Evolutionary conservation across 2,329 filamentous ascomycete genomes (phyloP), one percentile per base, ranked within the genome.

Genomic region (Colletotrichum tanaceti): DNA sequence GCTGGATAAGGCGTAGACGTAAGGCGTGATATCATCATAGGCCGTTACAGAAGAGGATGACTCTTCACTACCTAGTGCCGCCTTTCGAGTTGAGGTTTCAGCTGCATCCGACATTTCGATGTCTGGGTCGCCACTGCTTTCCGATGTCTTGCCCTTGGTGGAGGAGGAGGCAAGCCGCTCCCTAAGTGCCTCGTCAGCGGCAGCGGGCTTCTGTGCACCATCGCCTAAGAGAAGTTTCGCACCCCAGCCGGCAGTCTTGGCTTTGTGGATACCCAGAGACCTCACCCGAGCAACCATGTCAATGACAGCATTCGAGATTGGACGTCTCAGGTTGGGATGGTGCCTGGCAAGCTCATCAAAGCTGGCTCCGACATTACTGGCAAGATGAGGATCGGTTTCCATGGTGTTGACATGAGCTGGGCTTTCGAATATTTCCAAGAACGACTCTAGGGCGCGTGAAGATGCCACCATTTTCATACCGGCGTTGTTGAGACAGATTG

Each of bases 341-440:
- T 99, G 96, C 47, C 96, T 90, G 60, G 95, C 92, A 68, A 99
- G 86, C 79, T 99, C 96, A 77, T 99, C 96, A 75, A 99, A 98
- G 47, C 90, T 92, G 32, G 87, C 88, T 13, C 96, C 96, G 58
- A 99, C 86, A 46, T 89, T 88, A 38, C 87, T 87, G 11, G 94
- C 87, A 66, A 97, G 84, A 43, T 85, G 83, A 5, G 86, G 83
- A 72, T 97, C 95, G 44, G 85, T 83, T 71, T 93, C 89, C 85
- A 99, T 90, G 71, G 91, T 91, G 73, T 92, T 93, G 66, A 99
- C 89, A 79, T 99, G 97, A 18, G 89, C 87, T 2, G 94, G 90
- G 72, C 93, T 98, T 79, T 98, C 93, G 72, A 99, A 99, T n/a
- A 98, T 93, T 77, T 98, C 93, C 72, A 99, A 91, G 77, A 94